Base-by-base conservation (phyloP, 2,329 filamentous ascomycete genomes). In the Chaetomium olivaceum region DNA sequence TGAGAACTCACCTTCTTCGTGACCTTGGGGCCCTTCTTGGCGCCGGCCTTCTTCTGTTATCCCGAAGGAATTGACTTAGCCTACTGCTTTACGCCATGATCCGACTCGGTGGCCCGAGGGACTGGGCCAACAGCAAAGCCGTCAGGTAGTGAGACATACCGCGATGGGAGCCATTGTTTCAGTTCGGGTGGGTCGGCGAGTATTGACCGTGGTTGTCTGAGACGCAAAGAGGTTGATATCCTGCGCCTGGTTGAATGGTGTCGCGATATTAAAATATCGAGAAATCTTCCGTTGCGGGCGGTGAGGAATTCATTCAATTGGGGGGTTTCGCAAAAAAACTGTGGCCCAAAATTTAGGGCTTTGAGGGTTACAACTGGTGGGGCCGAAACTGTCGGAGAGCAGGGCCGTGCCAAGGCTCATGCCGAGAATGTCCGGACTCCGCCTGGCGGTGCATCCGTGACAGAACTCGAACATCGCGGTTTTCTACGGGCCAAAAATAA, bases 121-220 rank as follows among this genome's bases (percentile, higher is more conserved):
- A 80, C 80, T 81, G 84, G 84, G 86, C 89, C 87, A 91, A 91
- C 92, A 97, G 93, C 93, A 97, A 96, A 97, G 93, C 93, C 63
- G 81, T 83, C 80, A 81, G 78, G 81, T 87, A 58, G 50, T 58
- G 55, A 43, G 65, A 96, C 93, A 83, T 97, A 97, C 93, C 84
- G 90, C 86, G 82, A 85, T 85, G 82, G 90, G 87, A 88, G 90
- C 91, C 92, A 97, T 97, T 91, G 81, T 85, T 82, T 81, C 74
- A 77, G 73, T 74, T 75, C 73, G 71, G 67, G 62, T 75, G 73
- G 71, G 66, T 68, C 62, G 63, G 67, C 65, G 62, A 60, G 64
- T 67, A 64, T 60, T 51, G 29, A 65, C 66, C 61, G 70, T 67
- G 63, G 72, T 43, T 66, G 52, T 61, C n/a, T 71, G 77, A 78